Base-by-base conservation (phyloP, 2,329 filamentous ascomycete genomes). In the Trichoderma hamatum region DNA sequence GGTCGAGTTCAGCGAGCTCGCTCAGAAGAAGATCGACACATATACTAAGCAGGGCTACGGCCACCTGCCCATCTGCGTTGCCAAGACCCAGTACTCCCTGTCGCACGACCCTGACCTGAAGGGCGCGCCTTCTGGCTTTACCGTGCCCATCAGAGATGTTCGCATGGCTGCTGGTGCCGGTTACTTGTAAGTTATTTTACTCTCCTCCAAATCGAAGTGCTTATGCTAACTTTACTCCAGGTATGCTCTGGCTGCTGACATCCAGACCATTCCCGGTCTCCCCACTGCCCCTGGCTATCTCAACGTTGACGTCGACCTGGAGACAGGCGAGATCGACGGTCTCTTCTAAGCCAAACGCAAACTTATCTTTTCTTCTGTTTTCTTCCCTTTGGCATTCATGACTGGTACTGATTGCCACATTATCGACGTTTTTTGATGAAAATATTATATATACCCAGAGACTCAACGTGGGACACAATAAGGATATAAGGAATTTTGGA, bases 41-140 rank as follows among this genome's bases (percentile, higher is more conserved):
- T 99, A 98, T 82, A 94, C 92, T 36, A 89, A 89, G 78, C 96
- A 98, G 81, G 96, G 96, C 56, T 96, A 95, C 76, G 92, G 91
- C 26, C 93, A 97, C 80, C 84, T 99, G 72, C 96, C 96, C 43
- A 97, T 98, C 77, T 99, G 96, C 80, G 88, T 98, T 73, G 96
- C 96, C 71, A 99, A 99, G 89, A 99, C 96, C 16, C 96, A 99
- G 81, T 99, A 99, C 84, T 97, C 93, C 39, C 86, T 99, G 60
- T 96, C 92, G 69, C 95, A 98, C 80, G 94, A 99, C 79, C 91
- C 95, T 2, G 89, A 92, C 13, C 86, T 98, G 75, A 99, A 99
- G 87, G 96, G 96, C 71, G 96, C 96, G 10, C 96, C 96, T 28
- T 92, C 90, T 4, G 96, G 95, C 70, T 99, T 98, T 81, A 96